A percentile compares a stretch with the other conserved stretches of the same genome.
Conservation (phyloP, 208 protist genomes). For the Trypanosomatidae sp. region DNA sequence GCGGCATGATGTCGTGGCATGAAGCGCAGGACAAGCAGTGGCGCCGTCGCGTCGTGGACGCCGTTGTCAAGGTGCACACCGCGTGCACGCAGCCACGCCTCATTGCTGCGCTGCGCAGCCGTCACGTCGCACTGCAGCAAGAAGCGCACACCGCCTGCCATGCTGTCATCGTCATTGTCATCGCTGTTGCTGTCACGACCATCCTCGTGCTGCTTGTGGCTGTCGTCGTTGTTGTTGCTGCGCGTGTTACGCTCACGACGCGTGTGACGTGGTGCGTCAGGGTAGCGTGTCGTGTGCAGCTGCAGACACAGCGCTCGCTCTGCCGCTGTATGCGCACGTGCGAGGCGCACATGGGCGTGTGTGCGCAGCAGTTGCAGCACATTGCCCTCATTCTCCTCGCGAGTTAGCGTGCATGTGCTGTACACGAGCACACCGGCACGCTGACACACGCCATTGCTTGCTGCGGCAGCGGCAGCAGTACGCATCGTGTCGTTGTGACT, state of each 20-base stretch:
- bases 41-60: neutral
- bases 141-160: slow-evolving; percentile 13
- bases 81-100: neutral
- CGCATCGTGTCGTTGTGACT: slow-evolving; percentile 4
- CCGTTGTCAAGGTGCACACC: neutral
- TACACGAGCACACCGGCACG: slow-evolving; percentile 26
- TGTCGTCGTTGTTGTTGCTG: slow-evolving; percentile 4
- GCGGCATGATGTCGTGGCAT: slow-evolving; percentile 11
- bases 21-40: slow-evolving; percentile 32
- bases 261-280: too few species aligned
- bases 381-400: slow-evolving; percentile 76
- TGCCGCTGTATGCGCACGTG: slow-evolving; percentile 13
- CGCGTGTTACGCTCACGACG: too few species aligned
- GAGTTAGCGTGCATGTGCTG: slow-evolving; percentile 52
- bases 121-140: slow-evolving; percentile 12
- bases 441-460: too few species aligned
- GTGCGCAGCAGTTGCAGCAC: slow-evolving; percentile 30
- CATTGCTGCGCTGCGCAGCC: neutral
- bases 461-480: too few species aligned
- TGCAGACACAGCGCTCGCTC: slow-evolving; percentile 14
- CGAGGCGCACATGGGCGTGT: slow-evolving; percentile 21
- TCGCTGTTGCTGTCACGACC: neutral
- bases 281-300: slow-evolving; percentile 3
- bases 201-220: neutral
- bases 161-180: neutral